Base-by-base conservation (phyloP, 345 rosid species). In the Turnera subulata region DNA sequence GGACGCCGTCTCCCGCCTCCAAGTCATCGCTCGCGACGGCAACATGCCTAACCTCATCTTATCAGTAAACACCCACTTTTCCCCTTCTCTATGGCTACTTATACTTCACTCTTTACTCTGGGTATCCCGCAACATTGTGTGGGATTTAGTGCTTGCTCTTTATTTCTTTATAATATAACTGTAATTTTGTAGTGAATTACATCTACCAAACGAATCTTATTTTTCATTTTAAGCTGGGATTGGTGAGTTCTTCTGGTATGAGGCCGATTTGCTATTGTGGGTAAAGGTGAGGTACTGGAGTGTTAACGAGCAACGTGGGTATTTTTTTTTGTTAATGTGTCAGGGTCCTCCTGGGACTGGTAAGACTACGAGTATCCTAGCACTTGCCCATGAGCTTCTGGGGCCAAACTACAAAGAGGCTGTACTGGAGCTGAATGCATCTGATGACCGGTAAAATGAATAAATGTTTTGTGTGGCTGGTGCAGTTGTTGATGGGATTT, bases 301-400 rank as follows among this genome's bases (percentile, higher is more conserved):
- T 29, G 35, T 29, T 29, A 29, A 29, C 8, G 35, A 8, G 4
- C 5, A 29, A 29, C 22, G 33, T 22, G 2, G 26, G 6, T 10
- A 11, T 46, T 8, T 46, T 13, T 16, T 49, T 49, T 23, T 55
- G 14, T 11, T 46, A 18, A 8, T 22, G 6, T 16, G 44, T 42
- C 70, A 93, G 96, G 97, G 97, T 58, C 99, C 99, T 64, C 97
- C 99, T 47, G 99, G 99, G 62, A 89, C 97, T 10, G 99, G 97
- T 63, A 93, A 93, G 71, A 93, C 99, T 50, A 84, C 97, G 2
- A 89, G 97, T 73, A 84, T 93, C 70, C 59, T 89, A 73, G 99
- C 97, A 63, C 97, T 93, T 64, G 96, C 99, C 1, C 99, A 87
- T 50, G 96, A 93, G 78, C 92, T 89, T 0, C 69, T 89, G 55